These are phyloP conservation scores for Apiospora arundinis DNA, from an alignment of 2,329 filamentous ascomycete species.

Conservation along the genomic window DNA sequence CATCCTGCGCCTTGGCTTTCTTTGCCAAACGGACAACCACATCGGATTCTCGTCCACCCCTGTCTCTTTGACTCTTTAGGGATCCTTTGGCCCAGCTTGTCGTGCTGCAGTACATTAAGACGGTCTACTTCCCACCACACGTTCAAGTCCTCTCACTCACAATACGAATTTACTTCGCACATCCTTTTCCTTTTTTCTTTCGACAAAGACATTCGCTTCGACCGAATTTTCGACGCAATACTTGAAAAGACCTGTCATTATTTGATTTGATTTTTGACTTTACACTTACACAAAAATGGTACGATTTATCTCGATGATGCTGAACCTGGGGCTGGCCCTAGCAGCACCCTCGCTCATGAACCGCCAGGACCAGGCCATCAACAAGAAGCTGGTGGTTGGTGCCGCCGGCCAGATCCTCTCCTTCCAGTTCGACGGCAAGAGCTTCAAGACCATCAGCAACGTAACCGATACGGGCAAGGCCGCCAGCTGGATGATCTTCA, in stretches of 20 bases:
- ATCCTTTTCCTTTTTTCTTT: not conserved
- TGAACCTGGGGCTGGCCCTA: constrained; percentile 34
- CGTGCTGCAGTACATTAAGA: not conserved
- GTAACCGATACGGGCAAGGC: constrained; percentile 36
- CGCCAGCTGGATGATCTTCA: constrained; percentile 55
- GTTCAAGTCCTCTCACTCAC: not conserved
- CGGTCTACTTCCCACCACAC: not conserved
- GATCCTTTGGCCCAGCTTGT: not conserved
- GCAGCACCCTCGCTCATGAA: constrained; percentile 30
- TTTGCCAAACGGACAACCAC: not conserved
- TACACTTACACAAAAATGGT: constrained; percentile 26
- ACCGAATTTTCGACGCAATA: not conserved
- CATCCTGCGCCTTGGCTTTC: constrained; percentile 13
- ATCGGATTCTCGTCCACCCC: not conserved
- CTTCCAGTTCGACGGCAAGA: constrained; percentile 48
- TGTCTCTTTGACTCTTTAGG: constrained; percentile 2
- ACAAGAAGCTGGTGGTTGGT: constrained; percentile 48
- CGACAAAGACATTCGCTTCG: constrained; percentile 4
- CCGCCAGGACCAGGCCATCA: constrained; percentile 24
- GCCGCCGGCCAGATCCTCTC: constrained; percentile 47
- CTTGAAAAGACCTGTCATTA: not conserved
- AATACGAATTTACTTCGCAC: not conserved
- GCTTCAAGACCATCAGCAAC: constrained; percentile 47
- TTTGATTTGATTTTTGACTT: constrained; percentile 7
- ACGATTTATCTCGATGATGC: constrained; percentile 31